Base-by-base conservation (phyloP, 257 asterid species). In the Apocynum venetum region DNA sequence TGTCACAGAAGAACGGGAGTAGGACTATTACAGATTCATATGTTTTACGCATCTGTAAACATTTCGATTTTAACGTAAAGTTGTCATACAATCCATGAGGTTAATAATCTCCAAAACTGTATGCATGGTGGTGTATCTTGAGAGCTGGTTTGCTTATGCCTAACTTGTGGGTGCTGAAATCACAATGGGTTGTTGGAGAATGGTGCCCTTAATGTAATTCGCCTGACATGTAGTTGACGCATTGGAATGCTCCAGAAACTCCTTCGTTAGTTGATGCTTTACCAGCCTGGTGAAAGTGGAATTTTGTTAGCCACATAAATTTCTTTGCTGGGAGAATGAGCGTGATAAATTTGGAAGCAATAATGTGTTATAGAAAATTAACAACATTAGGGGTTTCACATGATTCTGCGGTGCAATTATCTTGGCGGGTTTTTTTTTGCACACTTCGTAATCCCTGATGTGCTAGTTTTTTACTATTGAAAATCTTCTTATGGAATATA, bases 401-500 rank as follows among this genome's bases (percentile, higher is more conserved):
- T 25, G 36, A 36, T 6, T 55, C 44, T 41, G 52, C 13, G 13
- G 35, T 2, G 2, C 59, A 53, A 55, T 17, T 40, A 55, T 10
- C n/a, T 9, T 36, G 51, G 13, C 53, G 19, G 53, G 20, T 13
- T 73, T 15, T 19, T 25, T 13, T 57, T 84, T 52, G 65, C 7
- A 69, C 2, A 20, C 8, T 11, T 73, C 71, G 52, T 63, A 49
- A 68, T 17, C n/a, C 61, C 10, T 44, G 10, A 4, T 46, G 15
- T 14, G 11, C 13, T 71, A 6, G 8, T 55, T 41, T 60, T 72
- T 12, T 31, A 25, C 55, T 73, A 44, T 15, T 81, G 20, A 48
- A 63, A n/a, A 47, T 77, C 75, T 63, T 75, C 6, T 70, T 81
- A 78, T 73, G 61, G 79, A 80, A 65, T 80, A 90, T 96, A 90